Evolutionary conservation across 805 yeast species (phyloP).

Genomic region (Saccharomycopsis vini): DNA sequence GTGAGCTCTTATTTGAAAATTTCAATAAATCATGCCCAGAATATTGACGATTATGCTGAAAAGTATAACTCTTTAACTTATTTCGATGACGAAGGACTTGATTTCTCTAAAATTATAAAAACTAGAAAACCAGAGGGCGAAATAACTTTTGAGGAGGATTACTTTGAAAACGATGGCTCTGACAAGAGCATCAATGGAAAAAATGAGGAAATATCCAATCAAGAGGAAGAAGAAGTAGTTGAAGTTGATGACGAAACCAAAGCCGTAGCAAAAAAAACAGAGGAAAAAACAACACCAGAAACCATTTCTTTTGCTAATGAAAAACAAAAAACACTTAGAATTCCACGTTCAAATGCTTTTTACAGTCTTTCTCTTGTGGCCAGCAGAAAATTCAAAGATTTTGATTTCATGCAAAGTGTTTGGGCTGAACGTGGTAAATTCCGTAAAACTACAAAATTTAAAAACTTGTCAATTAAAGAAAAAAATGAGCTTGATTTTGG

Average conservation of each 20-base stretch:
- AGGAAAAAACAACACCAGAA: neutral
- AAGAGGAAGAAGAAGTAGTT: slow-evolving; percentile 12
- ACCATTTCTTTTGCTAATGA: neutral
- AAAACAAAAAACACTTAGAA: slow-evolving; percentile 10
- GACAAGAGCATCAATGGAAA: too few relatives aligned
- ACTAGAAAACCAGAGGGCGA: neutral
- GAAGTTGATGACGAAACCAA: neutral
- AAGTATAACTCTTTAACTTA: slow-evolving; percentile 31
- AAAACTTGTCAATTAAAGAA: slow-evolving; percentile 26
- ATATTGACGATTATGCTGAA: slow-evolving; percentile 29
- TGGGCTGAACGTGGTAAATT: slow-evolving; percentile 78
- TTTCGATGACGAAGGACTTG: slow-evolving; percentile 24
- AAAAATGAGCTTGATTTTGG: slow-evolving; percentile 46
- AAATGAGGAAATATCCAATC: neutral
- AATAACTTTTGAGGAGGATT: slow-evolving; percentile 3
- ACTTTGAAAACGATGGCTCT: neutral
- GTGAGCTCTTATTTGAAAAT: slow-evolving; percentile 47
- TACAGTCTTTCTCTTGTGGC: slow-evolving; percentile 61
- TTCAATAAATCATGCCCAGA: slow-evolving; percentile 28
- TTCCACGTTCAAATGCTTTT: slow-evolving; percentile 37
- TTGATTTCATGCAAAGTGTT: slow-evolving; percentile 49
- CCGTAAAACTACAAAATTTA: slow-evolving; percentile 48
- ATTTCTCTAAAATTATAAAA: slow-evolving; percentile 1
- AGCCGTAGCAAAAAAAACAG: neutral
- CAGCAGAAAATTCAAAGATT: slow-evolving; percentile 46